Evolutionary conservation across 116 monocot species (phyloP).

Genomic region (Cymodocea nodosa): DNA sequence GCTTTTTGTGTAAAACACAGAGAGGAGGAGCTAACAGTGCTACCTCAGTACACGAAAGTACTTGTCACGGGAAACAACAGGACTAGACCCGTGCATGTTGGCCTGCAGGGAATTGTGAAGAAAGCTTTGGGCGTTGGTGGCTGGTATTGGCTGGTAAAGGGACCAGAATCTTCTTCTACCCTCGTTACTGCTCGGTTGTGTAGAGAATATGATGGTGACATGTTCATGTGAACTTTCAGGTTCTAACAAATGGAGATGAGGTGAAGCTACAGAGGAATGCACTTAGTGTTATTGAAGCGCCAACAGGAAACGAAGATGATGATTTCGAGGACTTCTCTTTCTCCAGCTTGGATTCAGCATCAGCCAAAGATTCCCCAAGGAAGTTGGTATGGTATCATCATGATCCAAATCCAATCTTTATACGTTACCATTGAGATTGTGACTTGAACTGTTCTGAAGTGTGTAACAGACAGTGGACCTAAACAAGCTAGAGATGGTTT

Average conservation of each 20-base stretch:
- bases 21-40: slow-evolving; percentile 30
- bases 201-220: background rate
- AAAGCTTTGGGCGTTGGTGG: slow-evolving; percentile 32
- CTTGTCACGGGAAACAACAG: slow-evolving; percentile 36
- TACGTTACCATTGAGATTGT: background rate
- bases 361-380: slow-evolving; percentile 6
- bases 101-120: slow-evolving; percentile 30
- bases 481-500: slow-evolving; percentile 40
- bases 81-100: slow-evolving; percentile 31
- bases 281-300: slow-evolving; percentile 65
- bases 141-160: slow-evolving; percentile 36
- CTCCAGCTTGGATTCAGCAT: slow-evolving; percentile 20
- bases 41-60: slow-evolving; percentile 26
- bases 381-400: slow-evolving; percentile 14
- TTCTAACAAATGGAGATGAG: slow-evolving; percentile 71
- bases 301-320: slow-evolving; percentile 36
- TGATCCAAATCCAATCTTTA: background rate
- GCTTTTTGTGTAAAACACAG: slow-evolving; percentile 12
- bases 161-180: background rate
- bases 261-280: slow-evolving; percentile 85
- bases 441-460: slow-evolving; percentile 10
- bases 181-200: background rate
- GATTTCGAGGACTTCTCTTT: slow-evolving; percentile 23
- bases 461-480: slow-evolving; percentile 47
- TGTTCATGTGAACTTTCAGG: slow-evolving; percentile 17